These are phyloP conservation scores for Pythium sukuiense DNA, from an alignment of 352 stramenopile genomes.

Conservation along the genomic window DNA sequence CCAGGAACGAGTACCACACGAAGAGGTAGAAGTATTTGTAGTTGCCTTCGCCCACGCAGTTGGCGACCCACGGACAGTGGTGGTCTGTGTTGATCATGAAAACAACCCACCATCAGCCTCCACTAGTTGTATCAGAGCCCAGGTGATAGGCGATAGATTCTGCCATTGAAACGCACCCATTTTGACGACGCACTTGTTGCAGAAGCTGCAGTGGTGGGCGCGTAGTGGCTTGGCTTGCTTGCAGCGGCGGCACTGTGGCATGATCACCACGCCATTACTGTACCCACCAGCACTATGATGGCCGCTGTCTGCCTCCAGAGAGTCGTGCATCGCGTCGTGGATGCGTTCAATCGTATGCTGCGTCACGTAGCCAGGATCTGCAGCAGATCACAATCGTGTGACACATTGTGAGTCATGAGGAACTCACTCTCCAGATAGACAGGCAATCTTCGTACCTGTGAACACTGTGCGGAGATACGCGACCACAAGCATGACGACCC, in stretches of 20 bases:
- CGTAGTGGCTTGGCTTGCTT: conserved; percentile 76
- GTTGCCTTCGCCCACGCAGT: conserved; percentile 81
- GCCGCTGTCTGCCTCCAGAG: conserved; percentile 47
- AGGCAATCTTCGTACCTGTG: conserved; percentile 45
- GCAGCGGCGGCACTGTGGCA: conserved; percentile 59
- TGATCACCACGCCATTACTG: neutral
- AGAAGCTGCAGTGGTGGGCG: conserved; percentile 86
- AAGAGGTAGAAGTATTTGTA: conserved; percentile 91
- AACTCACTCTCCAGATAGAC: too few species aligned
- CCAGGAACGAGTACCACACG: conserved; percentile 72
- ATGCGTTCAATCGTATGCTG: conserved; percentile 55
- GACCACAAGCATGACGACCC: conserved; percentile 44
- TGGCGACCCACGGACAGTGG: conserved; percentile 96
- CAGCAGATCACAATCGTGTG: neutral
- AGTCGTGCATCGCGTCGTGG: conserved; percentile 59
- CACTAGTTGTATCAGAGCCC: neutral
- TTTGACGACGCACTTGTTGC: conserved; percentile 80
- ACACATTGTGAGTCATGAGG: neutral
- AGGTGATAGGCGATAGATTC: neutral
- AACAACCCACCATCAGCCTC: neutral
- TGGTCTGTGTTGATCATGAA: conserved; percentile 77
- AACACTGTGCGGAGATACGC: conserved; percentile 76
- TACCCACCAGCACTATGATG: neutral
- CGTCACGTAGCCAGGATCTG: conserved; percentile 83
- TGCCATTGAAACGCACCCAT: conserved; percentile 55